phyloP scores from a whole-genome alignment of 805 yeast genomes.

The Yarrowia phangngaensis region DNA sequence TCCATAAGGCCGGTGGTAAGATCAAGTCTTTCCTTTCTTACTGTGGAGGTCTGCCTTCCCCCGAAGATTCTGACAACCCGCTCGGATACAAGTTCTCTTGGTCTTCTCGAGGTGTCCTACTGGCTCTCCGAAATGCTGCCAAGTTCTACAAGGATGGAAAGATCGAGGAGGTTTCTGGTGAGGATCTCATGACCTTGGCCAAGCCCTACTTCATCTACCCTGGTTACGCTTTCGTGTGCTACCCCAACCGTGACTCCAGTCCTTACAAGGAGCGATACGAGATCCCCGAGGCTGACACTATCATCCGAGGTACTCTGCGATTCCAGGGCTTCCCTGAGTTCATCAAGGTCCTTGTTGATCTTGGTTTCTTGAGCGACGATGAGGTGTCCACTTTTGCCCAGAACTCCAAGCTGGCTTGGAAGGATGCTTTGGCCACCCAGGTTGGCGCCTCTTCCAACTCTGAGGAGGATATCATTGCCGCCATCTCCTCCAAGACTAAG shows the following conservation, averaged over 20 bases:
- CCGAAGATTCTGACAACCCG: conserved; percentile 96
- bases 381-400: conserved; percentile 55
- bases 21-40: conserved; percentile 89
- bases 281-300: conserved; percentile 97
- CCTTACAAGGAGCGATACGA: conserved; percentile 84
- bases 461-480: conserved; percentile 69
- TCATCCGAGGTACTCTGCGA: conserved; percentile 94
- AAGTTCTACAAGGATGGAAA: conserved; percentile 83
- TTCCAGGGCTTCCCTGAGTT: conserved; percentile 99
- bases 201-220: conserved; percentile 94
- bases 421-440: conserved; percentile 72
- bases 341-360: conserved; percentile 88
- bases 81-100: conserved; percentile 98
- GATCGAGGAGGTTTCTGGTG: conserved; percentile 72
- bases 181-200: conserved; percentile 92
- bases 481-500: conserved; percentile 70
- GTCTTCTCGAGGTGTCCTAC: conserved; percentile 96
- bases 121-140: conserved; percentile 93
- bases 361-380: conserved; percentile 85
- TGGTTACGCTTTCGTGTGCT: conserved; percentile 89
- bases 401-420: conserved; percentile 62
- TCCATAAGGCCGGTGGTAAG: conserved; percentile 85
- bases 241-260: conserved; percentile 98
- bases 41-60: conserved; percentile 99
- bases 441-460: conserved; percentile 68